Conservation (phyloP, 2,329 filamentous ascomycete genomes). For the Chrysoporthe cubensis region DNA sequence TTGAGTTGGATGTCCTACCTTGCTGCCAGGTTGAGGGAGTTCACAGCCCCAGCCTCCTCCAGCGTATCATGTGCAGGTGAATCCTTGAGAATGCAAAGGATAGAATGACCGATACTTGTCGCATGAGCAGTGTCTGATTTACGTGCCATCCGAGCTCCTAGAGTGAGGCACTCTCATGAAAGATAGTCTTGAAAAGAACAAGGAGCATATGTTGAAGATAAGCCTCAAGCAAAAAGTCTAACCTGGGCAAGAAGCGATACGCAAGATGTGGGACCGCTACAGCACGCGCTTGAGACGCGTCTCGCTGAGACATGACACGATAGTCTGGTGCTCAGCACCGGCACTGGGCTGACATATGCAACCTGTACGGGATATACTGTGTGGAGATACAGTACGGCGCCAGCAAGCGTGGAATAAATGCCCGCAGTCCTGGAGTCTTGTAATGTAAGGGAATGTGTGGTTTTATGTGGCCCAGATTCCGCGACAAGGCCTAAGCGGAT, state of each 20-base stretch:
- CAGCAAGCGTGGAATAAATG: not conserved
- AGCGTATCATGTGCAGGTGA: not conserved
- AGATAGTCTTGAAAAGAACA: not conserved
- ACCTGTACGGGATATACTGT: not conserved
- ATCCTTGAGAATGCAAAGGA: not conserved
- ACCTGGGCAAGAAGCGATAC: not conserved
- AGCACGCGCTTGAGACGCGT: slow-evolving; percentile 8
- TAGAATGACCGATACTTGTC: not conserved
- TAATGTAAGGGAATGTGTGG: not conserved
- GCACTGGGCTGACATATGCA: slow-evolving; percentile 7
- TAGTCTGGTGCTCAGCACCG: not conserved
- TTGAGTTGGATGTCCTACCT: not conserved
- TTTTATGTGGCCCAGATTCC: not conserved
- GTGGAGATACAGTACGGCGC: slow-evolving; percentile 8
- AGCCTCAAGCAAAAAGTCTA: not conserved
- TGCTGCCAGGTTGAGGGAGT: not conserved
- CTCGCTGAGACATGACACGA: slow-evolving; percentile 1
- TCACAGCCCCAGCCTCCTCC: not conserved
- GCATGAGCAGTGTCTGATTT: not conserved
- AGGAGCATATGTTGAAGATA: not conserved
- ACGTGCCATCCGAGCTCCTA: not conserved
- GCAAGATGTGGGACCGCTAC: not conserved
- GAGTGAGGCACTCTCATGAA: not conserved
- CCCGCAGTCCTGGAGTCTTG: not conserved
- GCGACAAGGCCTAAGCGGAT: too few relatives aligned